A percentile compares a stretch with the other conserved stretches of the same genome.
Evolutionary conservation across 2,329 filamentous ascomycete species (phyloP).

Genomic region (Chaetomium sp.): DNA sequence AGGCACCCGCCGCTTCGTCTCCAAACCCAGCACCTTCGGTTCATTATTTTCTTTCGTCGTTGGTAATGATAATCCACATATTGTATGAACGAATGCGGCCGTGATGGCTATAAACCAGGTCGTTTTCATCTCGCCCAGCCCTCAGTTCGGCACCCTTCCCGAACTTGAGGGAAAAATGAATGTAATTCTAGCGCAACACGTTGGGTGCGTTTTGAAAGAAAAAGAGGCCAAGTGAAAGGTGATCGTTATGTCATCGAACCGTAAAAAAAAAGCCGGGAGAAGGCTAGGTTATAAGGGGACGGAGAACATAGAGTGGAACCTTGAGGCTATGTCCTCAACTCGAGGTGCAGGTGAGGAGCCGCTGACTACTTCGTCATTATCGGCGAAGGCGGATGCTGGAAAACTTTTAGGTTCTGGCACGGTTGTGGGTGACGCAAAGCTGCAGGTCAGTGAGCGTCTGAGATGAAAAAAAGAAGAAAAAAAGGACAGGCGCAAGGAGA

Average conservation of each 20-base stretch:
- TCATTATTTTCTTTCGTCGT: slow-evolving; percentile 25
- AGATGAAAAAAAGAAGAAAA: too few species aligned
- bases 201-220: neutral
- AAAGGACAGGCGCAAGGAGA: too few species aligned
- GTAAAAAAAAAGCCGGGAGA: neutral
- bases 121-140: slow-evolving; percentile 32
- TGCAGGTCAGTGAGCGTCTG: too few species aligned
- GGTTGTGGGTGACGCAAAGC: too few species aligned
- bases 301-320: neutral
- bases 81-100: slow-evolving; percentile 26
- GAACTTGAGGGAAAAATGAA: neutral
- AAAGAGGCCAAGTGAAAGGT: neutral
- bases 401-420: too few species aligned
- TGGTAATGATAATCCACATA: slow-evolving; percentile 26
- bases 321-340: slow-evolving; percentile 2
- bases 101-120: slow-evolving; percentile 26
- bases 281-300: neutral
- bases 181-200: neutral
- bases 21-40: slow-evolving; percentile 41
- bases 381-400: neutral
- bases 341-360: slow-evolving; percentile 1
- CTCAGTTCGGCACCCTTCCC: neutral
- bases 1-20: slow-evolving; percentile 36
- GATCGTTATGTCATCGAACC: too few species aligned
- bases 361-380: slow-evolving; percentile 2